These are phyloP conservation scores for Lyophyllum semitale DNA, from an alignment of 768 basidiomycete species.

Conservation along the genomic window DNA sequence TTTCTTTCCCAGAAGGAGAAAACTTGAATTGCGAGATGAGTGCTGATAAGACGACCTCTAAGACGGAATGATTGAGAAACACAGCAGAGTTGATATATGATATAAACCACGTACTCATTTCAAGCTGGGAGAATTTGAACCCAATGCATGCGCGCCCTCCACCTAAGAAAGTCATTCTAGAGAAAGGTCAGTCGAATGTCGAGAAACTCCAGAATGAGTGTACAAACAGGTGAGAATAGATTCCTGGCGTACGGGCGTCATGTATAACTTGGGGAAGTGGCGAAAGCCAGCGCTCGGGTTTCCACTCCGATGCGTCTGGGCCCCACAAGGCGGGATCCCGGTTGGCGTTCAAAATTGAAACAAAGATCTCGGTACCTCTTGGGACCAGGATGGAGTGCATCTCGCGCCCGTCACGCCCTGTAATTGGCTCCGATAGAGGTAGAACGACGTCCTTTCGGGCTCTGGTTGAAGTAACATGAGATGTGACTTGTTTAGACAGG, in stretches of 20 bases:
- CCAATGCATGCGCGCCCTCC: conserved; percentile 34
- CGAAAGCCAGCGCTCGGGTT: conserved; percentile 41
- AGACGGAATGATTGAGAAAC: background rate
- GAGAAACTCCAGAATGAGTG: background rate
- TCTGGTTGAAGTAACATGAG: background rate
- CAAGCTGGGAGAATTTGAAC: background rate
- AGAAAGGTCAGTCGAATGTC: background rate
- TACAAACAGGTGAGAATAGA: conserved; percentile 26
- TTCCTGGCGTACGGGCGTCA: conserved; percentile 21
- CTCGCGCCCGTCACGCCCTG: conserved; percentile 1
- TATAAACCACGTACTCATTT: background rate
- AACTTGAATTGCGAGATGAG: conserved; percentile 31
- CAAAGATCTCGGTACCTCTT: background rate
- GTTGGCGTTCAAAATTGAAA: background rate
- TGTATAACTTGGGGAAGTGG: conserved; percentile 26
- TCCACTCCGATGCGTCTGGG: conserved; percentile 38
- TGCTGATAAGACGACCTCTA: conserved; percentile 2
- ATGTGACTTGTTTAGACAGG: no score
- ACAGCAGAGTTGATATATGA: background rate
- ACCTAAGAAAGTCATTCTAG: conserved; percentile 37
- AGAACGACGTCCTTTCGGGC: background rate
- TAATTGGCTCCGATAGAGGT: background rate
- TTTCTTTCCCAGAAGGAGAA: background rate
- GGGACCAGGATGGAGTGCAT: conserved; percentile 1
- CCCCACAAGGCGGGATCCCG: conserved; percentile 40